Conservation (phyloP, 345 rosid genomes). For the Gossypium thurberi region DNA sequence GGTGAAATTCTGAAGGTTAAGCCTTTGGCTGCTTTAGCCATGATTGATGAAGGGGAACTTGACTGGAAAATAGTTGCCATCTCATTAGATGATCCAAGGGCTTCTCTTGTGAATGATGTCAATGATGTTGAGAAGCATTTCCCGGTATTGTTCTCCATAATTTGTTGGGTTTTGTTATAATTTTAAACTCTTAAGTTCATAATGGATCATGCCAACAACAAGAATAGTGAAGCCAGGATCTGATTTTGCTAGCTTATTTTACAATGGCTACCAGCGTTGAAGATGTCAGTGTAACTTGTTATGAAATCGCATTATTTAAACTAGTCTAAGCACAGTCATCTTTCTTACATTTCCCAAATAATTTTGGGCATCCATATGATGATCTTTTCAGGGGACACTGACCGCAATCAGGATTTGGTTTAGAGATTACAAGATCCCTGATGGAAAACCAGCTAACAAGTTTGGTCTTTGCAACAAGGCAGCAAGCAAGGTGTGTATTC, state of each 20-base stretch:
- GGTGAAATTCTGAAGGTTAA: constrained; percentile 77
- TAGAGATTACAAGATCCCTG: constrained; percentile 94
- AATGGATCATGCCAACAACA: background rate
- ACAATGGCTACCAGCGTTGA: background rate
- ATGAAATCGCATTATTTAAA: background rate
- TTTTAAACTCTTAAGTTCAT: background rate
- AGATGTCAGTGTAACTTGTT: background rate
- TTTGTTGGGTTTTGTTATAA: background rate
- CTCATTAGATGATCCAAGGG: constrained; percentile 89
- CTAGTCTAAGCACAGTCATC: background rate
- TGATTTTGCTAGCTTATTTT: background rate
- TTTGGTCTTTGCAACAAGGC: constrained; percentile 94
- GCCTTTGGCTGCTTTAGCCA: constrained; percentile 86
- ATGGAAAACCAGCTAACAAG: constrained; percentile 95
- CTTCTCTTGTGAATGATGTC: constrained; percentile 83
- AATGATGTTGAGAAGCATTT: constrained; percentile 91
- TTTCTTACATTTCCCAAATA: background rate
- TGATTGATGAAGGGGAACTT: constrained; percentile 98
- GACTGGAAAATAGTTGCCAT: constrained; percentile 97
- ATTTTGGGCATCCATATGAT: background rate
- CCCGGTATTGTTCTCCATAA: constrained; percentile 43
- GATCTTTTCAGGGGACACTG: constrained; percentile 64
- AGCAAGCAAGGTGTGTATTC: constrained; percentile 60
- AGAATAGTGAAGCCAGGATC: background rate
- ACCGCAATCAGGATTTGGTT: constrained; percentile 92